Percentiles rank a stretch among this genome's conserved stretches.
These are phyloP conservation scores for Leucocoprinus leucothites DNA, from an alignment of 768 basidiomycete genomes.

Conservation along the genomic window DNA sequence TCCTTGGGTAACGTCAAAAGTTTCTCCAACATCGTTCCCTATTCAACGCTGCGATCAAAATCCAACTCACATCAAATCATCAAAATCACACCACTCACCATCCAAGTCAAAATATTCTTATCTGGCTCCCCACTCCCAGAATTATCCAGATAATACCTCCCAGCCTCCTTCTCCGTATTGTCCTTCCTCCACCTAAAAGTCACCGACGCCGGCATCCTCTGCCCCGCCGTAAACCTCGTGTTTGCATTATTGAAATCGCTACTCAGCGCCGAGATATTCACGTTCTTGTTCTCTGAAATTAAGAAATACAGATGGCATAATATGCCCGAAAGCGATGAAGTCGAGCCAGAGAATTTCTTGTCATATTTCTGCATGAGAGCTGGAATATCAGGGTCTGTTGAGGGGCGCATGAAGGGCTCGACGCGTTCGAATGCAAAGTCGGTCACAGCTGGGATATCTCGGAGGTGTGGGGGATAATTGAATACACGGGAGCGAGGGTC, in stretches of 20 bases:
- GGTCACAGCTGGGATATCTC: constrained; percentile 69
- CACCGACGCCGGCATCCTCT: constrained; percentile 73
- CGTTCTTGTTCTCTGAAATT: constrained; percentile 65
- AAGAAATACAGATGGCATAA: constrained; percentile 87
- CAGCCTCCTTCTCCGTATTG: constrained; percentile 19
- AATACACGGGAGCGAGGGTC: constrained; percentile 85
- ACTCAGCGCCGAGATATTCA: constrained; percentile 64
- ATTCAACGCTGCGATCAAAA: not conserved
- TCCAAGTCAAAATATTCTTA: constrained; percentile 74
- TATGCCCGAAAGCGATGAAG: constrained; percentile 83
- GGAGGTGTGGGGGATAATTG: constrained; percentile 75
- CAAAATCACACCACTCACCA: constrained; percentile 41
- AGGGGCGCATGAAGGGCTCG: constrained; percentile 72
- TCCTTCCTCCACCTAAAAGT: constrained; percentile 55
- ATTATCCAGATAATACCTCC: not conserved
- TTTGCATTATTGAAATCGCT: constrained; percentile 59
- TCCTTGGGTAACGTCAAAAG: constrained; percentile 66
- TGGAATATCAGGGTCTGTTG: constrained; percentile 73
- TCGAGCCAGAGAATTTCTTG: constrained; percentile 77
- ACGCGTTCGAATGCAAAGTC: constrained; percentile 86
- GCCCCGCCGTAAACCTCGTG: constrained; percentile 69
- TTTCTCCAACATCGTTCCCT: constrained; percentile 91
- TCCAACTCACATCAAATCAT: not conserved
- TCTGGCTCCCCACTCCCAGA: constrained; percentile 32
- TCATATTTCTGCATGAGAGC: constrained; percentile 55